A percentile compares a stretch with the other conserved stretches of the same genome.
Conservation (phyloP, 306 rosid species). For the Sophora flavescens region DNA sequence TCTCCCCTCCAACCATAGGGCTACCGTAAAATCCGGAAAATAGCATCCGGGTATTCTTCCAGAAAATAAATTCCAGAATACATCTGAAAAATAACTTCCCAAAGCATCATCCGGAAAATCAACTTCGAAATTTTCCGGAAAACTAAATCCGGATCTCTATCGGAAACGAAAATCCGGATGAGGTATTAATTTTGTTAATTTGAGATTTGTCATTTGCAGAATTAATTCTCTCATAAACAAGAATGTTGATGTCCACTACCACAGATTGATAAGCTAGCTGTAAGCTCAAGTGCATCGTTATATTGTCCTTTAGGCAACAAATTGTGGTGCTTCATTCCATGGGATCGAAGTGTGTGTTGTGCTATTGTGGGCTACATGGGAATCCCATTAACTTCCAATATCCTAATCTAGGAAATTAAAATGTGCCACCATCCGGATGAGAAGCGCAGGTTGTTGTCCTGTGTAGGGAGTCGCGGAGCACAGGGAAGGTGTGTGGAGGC, state of each 20-base stretch:
- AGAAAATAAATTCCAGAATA: too few relatives aligned
- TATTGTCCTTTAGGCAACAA: constrained; percentile 52
- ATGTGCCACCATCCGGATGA: neutral
- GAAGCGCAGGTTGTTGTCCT: too few relatives aligned
- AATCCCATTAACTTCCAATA: constrained; percentile 55
- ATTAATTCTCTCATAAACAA: neutral
- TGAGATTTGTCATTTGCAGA: constrained; percentile 2
- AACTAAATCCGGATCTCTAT: too few relatives aligned
- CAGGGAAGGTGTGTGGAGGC: too few relatives aligned
- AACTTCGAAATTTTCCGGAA: too few relatives aligned
- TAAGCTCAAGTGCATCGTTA: constrained; percentile 42
- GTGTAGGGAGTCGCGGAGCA: too few relatives aligned
- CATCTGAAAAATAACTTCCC: too few relatives aligned
- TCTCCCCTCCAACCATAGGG: neutral
- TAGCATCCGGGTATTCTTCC: too few relatives aligned
- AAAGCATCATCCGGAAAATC: too few relatives aligned
- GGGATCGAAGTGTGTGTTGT: constrained; percentile 11
- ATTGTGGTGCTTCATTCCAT: constrained; percentile 44
- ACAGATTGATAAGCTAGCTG: constrained; percentile 47
- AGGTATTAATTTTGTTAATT: constrained; percentile 13
- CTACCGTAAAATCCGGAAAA: too few relatives aligned
- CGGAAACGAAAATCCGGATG: too few relatives aligned
- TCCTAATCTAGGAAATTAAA: constrained; percentile 10
- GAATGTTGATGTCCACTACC: constrained; percentile 41
- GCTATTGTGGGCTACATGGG: constrained; percentile 54